Conservation (phyloP, 2,329 filamentous ascomycete species). For the Dothideomycetidae sp. region DNA sequence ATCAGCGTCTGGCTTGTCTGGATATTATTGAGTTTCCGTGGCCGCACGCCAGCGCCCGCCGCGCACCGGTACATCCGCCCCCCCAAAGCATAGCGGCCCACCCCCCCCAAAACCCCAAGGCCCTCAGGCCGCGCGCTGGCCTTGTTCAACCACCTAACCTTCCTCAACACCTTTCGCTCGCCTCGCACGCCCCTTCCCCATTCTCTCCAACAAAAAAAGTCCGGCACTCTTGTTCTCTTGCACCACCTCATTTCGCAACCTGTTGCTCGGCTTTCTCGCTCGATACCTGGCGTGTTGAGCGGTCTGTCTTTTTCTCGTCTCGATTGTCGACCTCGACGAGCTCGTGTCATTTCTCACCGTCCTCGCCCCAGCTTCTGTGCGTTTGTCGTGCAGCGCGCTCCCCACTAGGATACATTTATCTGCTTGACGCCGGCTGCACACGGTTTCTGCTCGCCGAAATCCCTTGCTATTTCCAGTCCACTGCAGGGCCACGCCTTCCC, state of each 20-base stretch:
- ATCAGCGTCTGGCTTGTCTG: too few relatives aligned
- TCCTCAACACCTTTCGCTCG: slow-evolving; percentile 8
- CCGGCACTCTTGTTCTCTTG: background rate
- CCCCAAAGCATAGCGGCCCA: background rate
- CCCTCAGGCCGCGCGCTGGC: slow-evolving; percentile 3
- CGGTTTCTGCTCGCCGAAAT: too few relatives aligned
- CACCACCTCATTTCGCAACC: background rate
- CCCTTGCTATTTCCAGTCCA: too few relatives aligned
- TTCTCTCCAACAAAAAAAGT: slow-evolving; percentile 3
- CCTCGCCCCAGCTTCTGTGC: too few relatives aligned
- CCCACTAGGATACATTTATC: too few relatives aligned
- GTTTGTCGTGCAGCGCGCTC: too few relatives aligned
- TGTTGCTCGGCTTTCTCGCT: background rate
- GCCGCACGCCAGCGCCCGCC: background rate
- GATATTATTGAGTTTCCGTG: too few relatives aligned
- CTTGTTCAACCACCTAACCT: slow-evolving; percentile 7
- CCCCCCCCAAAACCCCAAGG: slow-evolving; percentile 1
- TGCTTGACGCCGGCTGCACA: too few relatives aligned
- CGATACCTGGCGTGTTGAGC: background rate
- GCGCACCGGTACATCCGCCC: background rate
- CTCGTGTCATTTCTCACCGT: too few relatives aligned
- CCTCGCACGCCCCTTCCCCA: slow-evolving; percentile 2
- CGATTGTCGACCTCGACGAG: too few relatives aligned
- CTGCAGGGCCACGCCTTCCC: slow-evolving; percentile 7
- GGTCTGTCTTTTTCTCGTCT: background rate